Evolutionary conservation across 306 rosid genomes (phyloP), one percentile per base, ranked within the genome.

Genomic region (Vicia faba): DNA sequence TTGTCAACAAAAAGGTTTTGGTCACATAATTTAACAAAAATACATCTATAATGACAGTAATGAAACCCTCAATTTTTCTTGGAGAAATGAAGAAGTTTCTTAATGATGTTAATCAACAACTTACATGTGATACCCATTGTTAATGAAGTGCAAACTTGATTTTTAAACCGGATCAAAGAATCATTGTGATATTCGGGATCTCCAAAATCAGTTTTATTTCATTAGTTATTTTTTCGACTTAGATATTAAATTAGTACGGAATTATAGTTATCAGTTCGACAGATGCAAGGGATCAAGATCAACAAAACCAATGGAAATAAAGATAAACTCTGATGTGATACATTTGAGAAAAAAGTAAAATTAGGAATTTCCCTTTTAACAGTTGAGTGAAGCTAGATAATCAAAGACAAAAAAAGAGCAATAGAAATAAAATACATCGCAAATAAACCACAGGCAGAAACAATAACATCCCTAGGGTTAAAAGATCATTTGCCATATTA

Each of bases 401-500:
- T 10, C 0, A 33, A 48, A 46, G 19, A 58, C 36, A 13, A 57
- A 20, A 33, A 71, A 23, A 7, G 19, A 33, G 61, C 68, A 60
- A 64, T 4, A 41, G 43, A 13, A 40, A 3, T 38, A 49, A 61
- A 70, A 62, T 16, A 51, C 54, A 60, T 45, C 19, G 38, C 48
- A 53, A 41, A 41, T 11, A 20, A 25, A 11, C 15, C 64, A 8
- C 40, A 5, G 14, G 71, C 59, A 0, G 36, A 64, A 14, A 31
- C 31, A 66, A 66, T 3, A 46, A 20, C 10, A 55, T 19, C 66
- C 65, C 39, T 29, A 1, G 38, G 40, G 72, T 74, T 28, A 28
- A 61, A 75, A 33, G 16, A 69, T 44, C 80, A 23, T 33, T 43
- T 35, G 66, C 64, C 38, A 56, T 57, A 29, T 62, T 62, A 62